phyloP scores from a whole-genome alignment of 306 rosid genomes.

The Acacia melanoxylon region DNA sequence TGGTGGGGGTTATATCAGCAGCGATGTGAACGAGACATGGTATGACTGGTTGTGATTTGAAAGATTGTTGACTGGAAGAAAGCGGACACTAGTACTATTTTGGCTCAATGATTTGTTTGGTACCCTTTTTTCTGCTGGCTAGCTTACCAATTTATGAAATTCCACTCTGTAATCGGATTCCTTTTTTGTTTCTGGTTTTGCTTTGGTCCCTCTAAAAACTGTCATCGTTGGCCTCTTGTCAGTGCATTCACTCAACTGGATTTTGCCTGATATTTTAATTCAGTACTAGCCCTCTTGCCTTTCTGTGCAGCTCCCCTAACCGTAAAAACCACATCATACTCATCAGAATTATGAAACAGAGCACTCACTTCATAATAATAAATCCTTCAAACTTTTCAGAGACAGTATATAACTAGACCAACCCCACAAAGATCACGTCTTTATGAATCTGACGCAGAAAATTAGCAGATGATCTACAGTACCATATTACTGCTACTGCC shows the following conservation, averaged over 20 bases:
- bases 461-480: constrained; percentile 15
- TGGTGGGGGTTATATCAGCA: neutral
- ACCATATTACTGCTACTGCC: neutral
- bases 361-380: constrained; percentile 2
- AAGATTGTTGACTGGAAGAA: constrained; percentile 41
- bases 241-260: constrained; percentile 32
- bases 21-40: constrained; percentile 12
- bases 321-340: neutral
- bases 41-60: constrained; percentile 42
- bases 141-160: neutral
- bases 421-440: constrained; percentile 48
- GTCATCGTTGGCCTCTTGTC: constrained; percentile 25
- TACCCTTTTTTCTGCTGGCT: neutral
- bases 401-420: constrained; percentile 20
- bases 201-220: neutral
- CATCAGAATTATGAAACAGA: constrained; percentile 2
- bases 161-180: neutral
- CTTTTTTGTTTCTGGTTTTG: neutral
- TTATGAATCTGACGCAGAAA: constrained; percentile 6
- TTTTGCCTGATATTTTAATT: constrained; percentile 28
- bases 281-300: constrained; percentile 23
- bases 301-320: constrained; percentile 36
- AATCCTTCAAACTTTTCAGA: constrained; percentile 33
- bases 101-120: constrained; percentile 37
- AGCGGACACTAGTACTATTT: neutral